Base-by-base conservation (phyloP, 1,284 basidiomycete genomes). In the Melanopsichium pennsylvanicum region DNA sequence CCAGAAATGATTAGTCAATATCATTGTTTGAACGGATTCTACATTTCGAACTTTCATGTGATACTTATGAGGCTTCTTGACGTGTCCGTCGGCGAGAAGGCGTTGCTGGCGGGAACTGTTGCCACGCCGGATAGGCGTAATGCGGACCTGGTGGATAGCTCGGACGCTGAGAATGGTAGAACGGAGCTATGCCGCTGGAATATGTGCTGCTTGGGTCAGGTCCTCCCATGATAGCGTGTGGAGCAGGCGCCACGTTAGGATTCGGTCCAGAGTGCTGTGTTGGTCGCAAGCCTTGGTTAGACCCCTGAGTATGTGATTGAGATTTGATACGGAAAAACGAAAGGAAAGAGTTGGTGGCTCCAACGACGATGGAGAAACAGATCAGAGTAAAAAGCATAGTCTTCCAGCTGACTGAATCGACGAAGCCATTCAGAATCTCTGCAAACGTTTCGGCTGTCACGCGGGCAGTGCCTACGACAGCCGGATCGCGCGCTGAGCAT, bases 371-470 rank as follows among this genome's bases (percentile, higher is more conserved):
- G 10, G 72, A 73, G 5, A 79, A 61, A 23, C 66, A 69, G 13
- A 78, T 46, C 15, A 79, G 62, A 16, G 74, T 68, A 37, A 79
- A 79, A 11, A 78, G 92, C 84, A 97, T 85, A 15, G 92, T 94
- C 84, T 95, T 96, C 92, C 93, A 97, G 81, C 89, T 93, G 80
- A 97, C 94, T 36, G 91, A 89, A 79, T 97, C 95, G 25, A 97
- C 91, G 80, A 98, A 98, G 8, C 91, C 88, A 81, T 97, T 96
- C 73, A 97, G 88, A 32, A 97, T 91, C 74, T 96, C 94, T 41
- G 92, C 95, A 81, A 97, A 89, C 41, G 95, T 89, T 84, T 97
- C 93, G 47, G 95, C 93, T 38, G 90, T 89, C 70, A 97, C 90
- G 68, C 88, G 88, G 50, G 93, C 91, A 43, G 92, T 89, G 1